Conservation (phyloP, 352 stramenopile genomes). For the Phytophthora hybrid region DNA sequence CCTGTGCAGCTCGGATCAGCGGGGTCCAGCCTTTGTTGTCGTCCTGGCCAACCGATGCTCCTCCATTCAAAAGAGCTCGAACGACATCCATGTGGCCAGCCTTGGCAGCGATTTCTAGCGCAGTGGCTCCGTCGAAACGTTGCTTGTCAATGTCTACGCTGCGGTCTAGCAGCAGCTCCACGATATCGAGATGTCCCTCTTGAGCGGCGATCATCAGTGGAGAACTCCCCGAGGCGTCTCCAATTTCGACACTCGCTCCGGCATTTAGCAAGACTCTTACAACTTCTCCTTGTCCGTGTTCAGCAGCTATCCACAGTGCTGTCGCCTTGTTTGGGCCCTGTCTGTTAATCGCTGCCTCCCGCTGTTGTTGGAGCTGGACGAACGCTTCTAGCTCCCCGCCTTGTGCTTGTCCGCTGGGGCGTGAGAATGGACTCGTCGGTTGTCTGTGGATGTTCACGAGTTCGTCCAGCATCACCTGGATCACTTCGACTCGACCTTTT, state of each 20-base stretch:
- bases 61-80: constrained; percentile 24
- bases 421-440: neutral
- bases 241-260: constrained; percentile 19
- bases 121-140: constrained; percentile 21
- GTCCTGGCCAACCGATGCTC: constrained; percentile 12
- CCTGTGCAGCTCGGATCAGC: constrained; percentile 22
- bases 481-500: constrained; percentile 27
- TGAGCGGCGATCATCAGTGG: constrained; percentile 23
- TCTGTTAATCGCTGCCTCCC: constrained; percentile 19
- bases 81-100: constrained; percentile 18
- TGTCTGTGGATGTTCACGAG: constrained; percentile 27
- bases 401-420: neutral
- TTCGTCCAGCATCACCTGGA: constrained; percentile 31
- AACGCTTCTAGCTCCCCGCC: constrained; percentile 11
- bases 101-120: constrained; percentile 17
- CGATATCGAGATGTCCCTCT: constrained; percentile 19
- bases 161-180: constrained; percentile 22
- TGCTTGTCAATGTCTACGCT: constrained; percentile 21
- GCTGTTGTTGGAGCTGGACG: constrained; percentile 20
- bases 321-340: constrained; percentile 24
- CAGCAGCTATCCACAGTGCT: constrained; percentile 26
- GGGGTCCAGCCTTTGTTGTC: constrained; percentile 24
- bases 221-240: constrained; percentile 17
- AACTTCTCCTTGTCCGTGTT: constrained; percentile 22
- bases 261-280: constrained; percentile 22